Evolutionary conservation across 192 early-diverging fungal genomes (phyloP), one percentile per base, ranked within the genome.

Genomic region (Obelidium mucronatum): DNA sequence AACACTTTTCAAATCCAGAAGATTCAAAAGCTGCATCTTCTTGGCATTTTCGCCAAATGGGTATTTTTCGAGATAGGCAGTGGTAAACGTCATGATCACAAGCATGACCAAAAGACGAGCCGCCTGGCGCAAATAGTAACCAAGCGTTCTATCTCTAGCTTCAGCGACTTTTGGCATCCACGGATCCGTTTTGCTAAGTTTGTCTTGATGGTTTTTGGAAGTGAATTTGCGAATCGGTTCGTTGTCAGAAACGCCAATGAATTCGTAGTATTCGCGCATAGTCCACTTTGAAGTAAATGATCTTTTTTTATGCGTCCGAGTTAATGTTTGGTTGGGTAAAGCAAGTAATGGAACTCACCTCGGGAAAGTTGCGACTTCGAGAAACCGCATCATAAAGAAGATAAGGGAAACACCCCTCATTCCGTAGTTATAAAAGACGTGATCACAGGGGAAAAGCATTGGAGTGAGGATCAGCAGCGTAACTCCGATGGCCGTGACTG

Each of bases 1-100:
- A 2, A 67, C 66, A 31, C 40, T 30, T 26, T 31, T 6, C 40
- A 22, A 1, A 48, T 67, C 66, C 66, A 39, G 51, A 8, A 30
- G 42, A n/a, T 28, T 67, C 22, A 67, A 31, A n/a, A 67, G 33
- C 13, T 5, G 8, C 24, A 58, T 17, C n/a, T 19, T 28, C 40
- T 58, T 11, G 24, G 66, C 19, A 11, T n/a, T 17, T 51, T 11
- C 5, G n/a, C n/a, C n/a, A 6, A 67, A 67, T 40, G 66, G 66
- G 44, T 67, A 48, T 15, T 67, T 67, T 40, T 67, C 66, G 30
- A 67, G 44, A 31, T 67, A 67, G 2, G 66, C 66, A 51, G 40
- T 42, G 6, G 40, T 44, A 15, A 42, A 67, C 19, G 66, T 51
- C 8, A 51, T 28, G n/a, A 30, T 44, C 17, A 30, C 31, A 39